Percentiles rank a stretch among this genome's conserved stretches.
These are phyloP conservation scores for Penicillium sp. DNA, from an alignment of 2,329 filamentous ascomycete species.

Conservation along the genomic window DNA sequence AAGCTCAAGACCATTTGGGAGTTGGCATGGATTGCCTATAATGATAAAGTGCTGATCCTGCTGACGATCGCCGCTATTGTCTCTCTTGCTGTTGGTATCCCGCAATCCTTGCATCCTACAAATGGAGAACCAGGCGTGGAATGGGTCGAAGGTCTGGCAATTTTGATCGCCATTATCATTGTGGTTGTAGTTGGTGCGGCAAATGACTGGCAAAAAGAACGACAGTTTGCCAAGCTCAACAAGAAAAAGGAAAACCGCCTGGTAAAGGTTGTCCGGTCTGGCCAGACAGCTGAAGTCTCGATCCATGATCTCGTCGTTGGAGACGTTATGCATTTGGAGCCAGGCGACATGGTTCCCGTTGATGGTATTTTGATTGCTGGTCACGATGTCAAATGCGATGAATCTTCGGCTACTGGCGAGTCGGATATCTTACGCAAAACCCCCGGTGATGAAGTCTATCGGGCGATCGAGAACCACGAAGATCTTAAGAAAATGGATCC, in stretches of 20 bases:
- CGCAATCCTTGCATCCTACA: constrained; percentile 63
- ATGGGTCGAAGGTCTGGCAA: constrained; percentile 81
- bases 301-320: constrained; percentile 72
- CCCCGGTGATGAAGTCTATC: constrained; percentile 63
- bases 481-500: constrained; percentile 68
- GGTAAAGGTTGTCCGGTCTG: constrained; percentile 76
- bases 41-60: constrained; percentile 76
- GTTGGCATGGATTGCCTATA: constrained; percentile 77
- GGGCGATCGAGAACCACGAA: constrained; percentile 61
- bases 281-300: constrained; percentile 67
- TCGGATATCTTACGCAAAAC: constrained; percentile 71
- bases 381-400: constrained; percentile 68
- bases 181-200: constrained; percentile 75
- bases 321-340: constrained; percentile 71
- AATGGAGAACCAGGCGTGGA: constrained; percentile 61
- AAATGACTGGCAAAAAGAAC: constrained; percentile 81
- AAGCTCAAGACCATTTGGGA: constrained; percentile 69
- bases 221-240: constrained; percentile 77
- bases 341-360: constrained; percentile 70
- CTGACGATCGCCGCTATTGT: constrained; percentile 71
- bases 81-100: constrained; percentile 72
- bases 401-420: constrained; percentile 75
- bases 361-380: constrained; percentile 70
- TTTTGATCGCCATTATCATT: constrained; percentile 73
- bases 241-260: constrained; percentile 74